Conservation (phyloP, 345 rosid genomes). For the Arabidopsis thaliana region DNA sequence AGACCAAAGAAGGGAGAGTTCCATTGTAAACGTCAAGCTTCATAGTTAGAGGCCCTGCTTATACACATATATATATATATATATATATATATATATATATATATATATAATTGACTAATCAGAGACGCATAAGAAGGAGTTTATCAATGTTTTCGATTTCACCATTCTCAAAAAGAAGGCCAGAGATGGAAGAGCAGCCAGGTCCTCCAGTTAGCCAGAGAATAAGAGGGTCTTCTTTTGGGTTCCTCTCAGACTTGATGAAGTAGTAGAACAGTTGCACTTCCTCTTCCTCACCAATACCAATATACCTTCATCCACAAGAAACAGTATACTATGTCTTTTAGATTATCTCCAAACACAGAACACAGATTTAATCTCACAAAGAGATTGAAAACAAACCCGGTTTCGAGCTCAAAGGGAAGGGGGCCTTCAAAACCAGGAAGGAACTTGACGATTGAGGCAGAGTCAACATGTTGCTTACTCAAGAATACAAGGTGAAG, state of each 20-base stretch:
- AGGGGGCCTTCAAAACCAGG: constrained; percentile 25
- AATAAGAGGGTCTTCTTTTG: constrained; percentile 54
- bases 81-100: constrained; percentile 5
- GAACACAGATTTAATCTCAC: not conserved
- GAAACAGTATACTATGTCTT: not conserved
- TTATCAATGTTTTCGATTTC: not conserved
- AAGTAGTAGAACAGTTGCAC: constrained; percentile 64
- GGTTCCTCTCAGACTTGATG: constrained; percentile 56
- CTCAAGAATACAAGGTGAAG: constrained; percentile 21
- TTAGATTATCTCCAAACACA: not conserved
- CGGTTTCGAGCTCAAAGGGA: constrained; percentile 33
- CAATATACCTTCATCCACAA: constrained; percentile 48
- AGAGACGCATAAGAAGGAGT: constrained; percentile 46
- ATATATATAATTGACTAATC: constrained; percentile 26
- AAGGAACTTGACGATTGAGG: constrained; percentile 18
- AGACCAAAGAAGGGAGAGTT: constrained; percentile 59
- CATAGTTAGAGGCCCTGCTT: constrained; percentile 61
- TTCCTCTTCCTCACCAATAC: constrained; percentile 54
- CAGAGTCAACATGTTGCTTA: constrained; percentile 8
- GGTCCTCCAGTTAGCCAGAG: constrained; percentile 78
- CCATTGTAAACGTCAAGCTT: constrained; percentile 59
- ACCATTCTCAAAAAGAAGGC: constrained; percentile 28
- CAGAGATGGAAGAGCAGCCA: constrained; percentile 58
- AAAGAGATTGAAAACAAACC: not conserved
- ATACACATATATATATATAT: not conserved